A percentile compares a stretch with the other conserved stretches of the same genome.
Conservation (phyloP, 371 early-diverging fungal genomes). For the Apophysomyces sp. region DNA sequence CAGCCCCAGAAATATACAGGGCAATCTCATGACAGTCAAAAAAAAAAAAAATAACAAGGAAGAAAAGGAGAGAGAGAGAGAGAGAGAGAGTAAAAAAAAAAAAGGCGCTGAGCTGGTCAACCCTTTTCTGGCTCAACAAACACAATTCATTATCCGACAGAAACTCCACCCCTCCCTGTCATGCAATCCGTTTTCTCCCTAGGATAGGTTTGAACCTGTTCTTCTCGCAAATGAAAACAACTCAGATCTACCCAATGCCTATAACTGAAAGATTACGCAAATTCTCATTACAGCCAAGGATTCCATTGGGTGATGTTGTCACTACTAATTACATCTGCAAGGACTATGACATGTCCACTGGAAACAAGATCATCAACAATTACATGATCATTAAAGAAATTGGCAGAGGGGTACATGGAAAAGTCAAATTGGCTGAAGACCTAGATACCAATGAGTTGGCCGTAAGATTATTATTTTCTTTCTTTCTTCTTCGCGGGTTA, state of each 20-base stretch:
- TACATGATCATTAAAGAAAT: slow-evolving; percentile 89
- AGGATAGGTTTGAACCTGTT: not conserved
- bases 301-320: slow-evolving; percentile 13
- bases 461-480: slow-evolving; percentile 43
- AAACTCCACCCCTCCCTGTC: slow-evolving; percentile 20
- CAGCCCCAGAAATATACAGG: not conserved
- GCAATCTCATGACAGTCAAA: slow-evolving; percentile 12
- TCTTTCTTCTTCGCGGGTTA: slow-evolving; percentile 1
- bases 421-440: slow-evolving; percentile 89
- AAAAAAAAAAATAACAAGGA: slow-evolving; percentile 10
- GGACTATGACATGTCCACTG: slow-evolving; percentile 80
- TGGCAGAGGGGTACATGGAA: slow-evolving; percentile 96
- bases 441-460: slow-evolving; percentile 72
- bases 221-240: not conserved
- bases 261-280: slow-evolving; percentile 12
- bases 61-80: slow-evolving; percentile 11
- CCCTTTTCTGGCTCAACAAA: not conserved
- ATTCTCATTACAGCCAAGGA: not conserved
- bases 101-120: not conserved
- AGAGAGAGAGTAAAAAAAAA: slow-evolving; percentile 3
- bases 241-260: not conserved
- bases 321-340: slow-evolving; percentile 72
- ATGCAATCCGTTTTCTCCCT: slow-evolving; percentile 5
- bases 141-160: slow-evolving; percentile 1
- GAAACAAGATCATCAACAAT: slow-evolving; percentile 91